Evolutionary conservation across 768 basidiomycete genomes (phyloP).

Genomic region (Russula olivacea): DNA sequence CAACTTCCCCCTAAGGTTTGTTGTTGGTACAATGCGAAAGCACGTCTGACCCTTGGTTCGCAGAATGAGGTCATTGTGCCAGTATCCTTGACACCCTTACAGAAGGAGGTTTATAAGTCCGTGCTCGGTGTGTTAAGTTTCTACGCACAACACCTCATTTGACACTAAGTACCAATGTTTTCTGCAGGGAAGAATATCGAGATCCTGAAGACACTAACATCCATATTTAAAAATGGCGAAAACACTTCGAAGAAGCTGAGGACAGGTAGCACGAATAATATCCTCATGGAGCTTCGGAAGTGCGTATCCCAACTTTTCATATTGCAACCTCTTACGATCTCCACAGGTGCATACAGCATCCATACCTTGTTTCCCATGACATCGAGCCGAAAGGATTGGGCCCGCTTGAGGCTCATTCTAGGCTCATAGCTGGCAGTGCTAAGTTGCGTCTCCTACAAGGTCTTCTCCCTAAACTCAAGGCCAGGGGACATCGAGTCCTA

Average conservation of each 20-base stretch:
- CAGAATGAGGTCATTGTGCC: slow-evolving; percentile 92
- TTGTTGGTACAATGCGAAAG: neutral
- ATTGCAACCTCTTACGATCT: neutral
- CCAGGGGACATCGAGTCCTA: slow-evolving; percentile 81
- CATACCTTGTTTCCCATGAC: slow-evolving; percentile 74
- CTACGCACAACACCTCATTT: slow-evolving; percentile 3
- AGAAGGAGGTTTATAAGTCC: slow-evolving; percentile 83
- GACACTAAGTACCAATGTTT: slow-evolving; percentile 22
- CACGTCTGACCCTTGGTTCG: neutral
- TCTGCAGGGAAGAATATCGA: slow-evolving; percentile 62
- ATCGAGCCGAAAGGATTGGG: slow-evolving; percentile 68
- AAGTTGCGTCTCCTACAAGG: slow-evolving; percentile 75
- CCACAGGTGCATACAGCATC: slow-evolving; percentile 80
- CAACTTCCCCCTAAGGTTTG: slow-evolving; percentile 85
- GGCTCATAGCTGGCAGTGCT: slow-evolving; percentile 76
- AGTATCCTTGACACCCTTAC: slow-evolving; percentile 78
- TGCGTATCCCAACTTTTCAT: slow-evolving; percentile 33
- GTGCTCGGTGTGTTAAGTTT: slow-evolving; percentile 55
- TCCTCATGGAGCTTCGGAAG: slow-evolving; percentile 87
- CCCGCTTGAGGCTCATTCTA: slow-evolving; percentile 60
- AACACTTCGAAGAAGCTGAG: slow-evolving; percentile 35
- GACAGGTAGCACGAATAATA: slow-evolving; percentile 60
- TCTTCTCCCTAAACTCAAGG: slow-evolving; percentile 76
- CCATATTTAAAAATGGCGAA: slow-evolving; percentile 34
- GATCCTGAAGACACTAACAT: slow-evolving; percentile 54